Conservation (phyloP, 139 green algal genomes). For the Axilococcus clingmanii region DNA sequence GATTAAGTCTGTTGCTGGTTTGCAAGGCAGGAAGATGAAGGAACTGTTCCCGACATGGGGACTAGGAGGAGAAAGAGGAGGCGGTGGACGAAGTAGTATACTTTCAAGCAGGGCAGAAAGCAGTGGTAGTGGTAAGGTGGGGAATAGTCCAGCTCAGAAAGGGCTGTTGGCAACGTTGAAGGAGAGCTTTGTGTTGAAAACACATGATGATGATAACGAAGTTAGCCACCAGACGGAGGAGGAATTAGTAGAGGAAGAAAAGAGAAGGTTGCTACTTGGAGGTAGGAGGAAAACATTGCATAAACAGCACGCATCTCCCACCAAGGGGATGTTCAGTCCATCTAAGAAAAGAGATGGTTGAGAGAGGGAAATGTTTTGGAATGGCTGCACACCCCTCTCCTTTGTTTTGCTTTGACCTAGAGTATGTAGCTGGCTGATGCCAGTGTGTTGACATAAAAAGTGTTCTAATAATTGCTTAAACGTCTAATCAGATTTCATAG, state of each 20-base stretch:
- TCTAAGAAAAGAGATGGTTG: background rate
- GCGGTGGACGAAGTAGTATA: background rate
- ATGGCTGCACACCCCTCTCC: too few species aligned
- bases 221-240: too few species aligned
- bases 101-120: background rate
- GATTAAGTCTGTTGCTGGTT: slow-evolving; percentile 49
- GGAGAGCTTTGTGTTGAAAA: slow-evolving; percentile 30
- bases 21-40: slow-evolving; percentile 63
- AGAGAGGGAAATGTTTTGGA: too few species aligned
- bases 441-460: too few species aligned
- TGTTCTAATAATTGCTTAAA: too few species aligned
- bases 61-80: background rate
- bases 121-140: background rate
- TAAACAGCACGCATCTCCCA: background rate
- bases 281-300: background rate
- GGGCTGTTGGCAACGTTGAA: slow-evolving; percentile 6
- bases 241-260: too few species aligned
- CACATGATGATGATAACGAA: background rate
- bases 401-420: too few species aligned
- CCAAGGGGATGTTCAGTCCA: background rate
- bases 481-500: too few species aligned
- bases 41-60: slow-evolving; percentile 17
- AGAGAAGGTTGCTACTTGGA: too few species aligned
- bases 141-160: background rate
- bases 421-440: too few species aligned